Evolutionary conservation across 495 filamentous ascomycete genomes (phyloP).

Genomic region (Achaetomiella virescens): DNA sequence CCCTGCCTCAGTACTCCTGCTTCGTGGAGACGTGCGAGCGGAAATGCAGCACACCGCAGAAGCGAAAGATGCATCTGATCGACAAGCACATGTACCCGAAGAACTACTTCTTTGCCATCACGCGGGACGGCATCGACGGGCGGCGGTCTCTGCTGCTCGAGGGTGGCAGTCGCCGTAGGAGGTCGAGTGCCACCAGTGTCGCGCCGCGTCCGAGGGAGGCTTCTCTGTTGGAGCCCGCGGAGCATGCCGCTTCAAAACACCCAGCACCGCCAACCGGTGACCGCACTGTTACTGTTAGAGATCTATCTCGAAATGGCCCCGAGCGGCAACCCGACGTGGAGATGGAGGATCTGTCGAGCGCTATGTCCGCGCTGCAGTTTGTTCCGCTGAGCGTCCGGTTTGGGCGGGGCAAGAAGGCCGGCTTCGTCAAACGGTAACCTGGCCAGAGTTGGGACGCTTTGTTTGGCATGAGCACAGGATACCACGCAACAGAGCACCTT

Average conservation of each 20-base stretch:
- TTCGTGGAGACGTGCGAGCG: constrained; percentile 85
- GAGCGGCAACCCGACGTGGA: constrained; percentile 45
- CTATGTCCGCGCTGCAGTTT: constrained; percentile 79
- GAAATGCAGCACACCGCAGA: constrained; percentile 76
- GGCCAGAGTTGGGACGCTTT: neutral
- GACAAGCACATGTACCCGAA: constrained; percentile 93
- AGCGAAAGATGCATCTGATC: constrained; percentile 77
- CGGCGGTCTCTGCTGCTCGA: constrained; percentile 66
- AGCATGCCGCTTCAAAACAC: neutral
- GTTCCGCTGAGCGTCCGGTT: constrained; percentile 72
- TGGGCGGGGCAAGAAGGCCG: constrained; percentile 50
- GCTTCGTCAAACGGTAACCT: constrained; percentile 36
- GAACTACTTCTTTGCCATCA: constrained; percentile 84
- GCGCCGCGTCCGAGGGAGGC: neutral
- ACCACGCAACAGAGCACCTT: neutral
- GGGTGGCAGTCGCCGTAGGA: constrained; percentile 44
- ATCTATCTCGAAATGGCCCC: constrained; percentile 5
- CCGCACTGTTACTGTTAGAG: constrained; percentile 4
- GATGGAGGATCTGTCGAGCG: constrained; percentile 65
- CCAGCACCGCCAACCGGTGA: neutral
- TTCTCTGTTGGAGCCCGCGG: neutral
- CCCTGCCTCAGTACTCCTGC: constrained; percentile 62
- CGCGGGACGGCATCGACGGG: constrained; percentile 83
- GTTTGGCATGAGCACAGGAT: constrained; percentile 7
- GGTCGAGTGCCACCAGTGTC: constrained; percentile 31